Base-by-base conservation (phyloP, 129 eudicot genomes). In the Flaveria brownii region DNA sequence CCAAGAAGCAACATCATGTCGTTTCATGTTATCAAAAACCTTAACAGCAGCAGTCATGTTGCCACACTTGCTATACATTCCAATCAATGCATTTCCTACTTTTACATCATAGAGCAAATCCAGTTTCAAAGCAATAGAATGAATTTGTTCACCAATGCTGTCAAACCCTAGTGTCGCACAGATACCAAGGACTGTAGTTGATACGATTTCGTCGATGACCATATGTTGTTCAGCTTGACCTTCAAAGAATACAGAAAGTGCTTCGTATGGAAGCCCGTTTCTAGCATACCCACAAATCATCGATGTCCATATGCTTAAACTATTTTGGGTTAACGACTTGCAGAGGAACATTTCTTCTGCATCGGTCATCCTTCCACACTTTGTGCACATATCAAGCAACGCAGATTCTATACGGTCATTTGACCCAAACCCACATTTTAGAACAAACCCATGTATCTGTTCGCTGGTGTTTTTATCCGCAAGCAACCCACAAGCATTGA, bases 31-130 rank as follows among this genome's bases (percentile, higher is more conserved):
- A 75, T 87, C 67, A n/a, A 95, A 95, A 70, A 82, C 83, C 74
- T 49, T 83, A 45, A 63, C 67, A 22, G 94, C 96, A 47, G 82
- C 70, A 80, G 72, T 79, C 84, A 95, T 81, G 73, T 87, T 62
- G 30, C 90, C 93, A 80, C 97, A 95, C 80, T 91, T 91, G 56
- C 87, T 77, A 57, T 91, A 91, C 96, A 91, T 91, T 87, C 92
- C 88, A 60, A 89, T 83, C 73, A 83, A 68, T 20, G 92, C 87
- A 77, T 91, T 95, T 78, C 82, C 88, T 17, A 95, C 84, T 26
- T 80, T 85, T 67, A 75, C 47, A 76, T 91, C 94, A 47, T 68
- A 45, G 39, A 86, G 72, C 50, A 85, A 78, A 52, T 88, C 90
- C 9, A 78, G 39, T 74, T 91, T 95, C 1, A 84, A 41, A 28